These are phyloP conservation scores for Pythium brassicae DNA, from an alignment of 352 stramenopile species.

Conservation along the genomic window DNA sequence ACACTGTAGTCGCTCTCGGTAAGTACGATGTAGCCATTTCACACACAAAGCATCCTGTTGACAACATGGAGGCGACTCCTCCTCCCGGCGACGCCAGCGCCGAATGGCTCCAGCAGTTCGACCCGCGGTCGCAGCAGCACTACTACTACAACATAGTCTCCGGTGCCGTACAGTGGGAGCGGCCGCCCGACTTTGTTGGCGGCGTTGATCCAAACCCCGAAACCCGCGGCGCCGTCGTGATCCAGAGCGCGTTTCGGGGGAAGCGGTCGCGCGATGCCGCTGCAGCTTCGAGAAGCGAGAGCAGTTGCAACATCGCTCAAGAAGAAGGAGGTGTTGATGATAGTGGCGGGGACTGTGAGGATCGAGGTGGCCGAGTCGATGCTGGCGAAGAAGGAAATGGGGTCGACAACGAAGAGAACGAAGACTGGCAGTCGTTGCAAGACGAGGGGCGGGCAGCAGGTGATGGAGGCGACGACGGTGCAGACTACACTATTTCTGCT, in stretches of 20 bases:
- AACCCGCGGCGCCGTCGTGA: conserved; percentile 34
- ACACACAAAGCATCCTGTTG: not conserved
- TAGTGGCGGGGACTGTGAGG: too few species aligned
- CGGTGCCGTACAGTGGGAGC: conserved; percentile 36
- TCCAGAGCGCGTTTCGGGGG: conserved; percentile 48
- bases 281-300: not conserved
- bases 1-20: not conserved
- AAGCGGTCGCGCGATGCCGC: conserved; percentile 31
- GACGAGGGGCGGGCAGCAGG: not conserved
- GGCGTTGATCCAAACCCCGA: conserved; percentile 19
- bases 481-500: not conserved
- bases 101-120: conserved; percentile 50
- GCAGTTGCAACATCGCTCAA: not conserved
- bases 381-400: not conserved
- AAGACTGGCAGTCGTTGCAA: not conserved
- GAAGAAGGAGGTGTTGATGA: not conserved
- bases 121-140: conserved; percentile 21
- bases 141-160: conserved; percentile 58
- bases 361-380: too few species aligned
- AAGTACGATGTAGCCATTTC: not conserved
- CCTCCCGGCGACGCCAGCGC: not conserved
- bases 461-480: not conserved
- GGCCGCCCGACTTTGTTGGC: conserved; percentile 27
- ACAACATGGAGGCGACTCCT: not conserved
- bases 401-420: not conserved